phyloP scores from a whole-genome alignment of 768 basidiomycete species.

The Pleurotus djamor region DNA sequence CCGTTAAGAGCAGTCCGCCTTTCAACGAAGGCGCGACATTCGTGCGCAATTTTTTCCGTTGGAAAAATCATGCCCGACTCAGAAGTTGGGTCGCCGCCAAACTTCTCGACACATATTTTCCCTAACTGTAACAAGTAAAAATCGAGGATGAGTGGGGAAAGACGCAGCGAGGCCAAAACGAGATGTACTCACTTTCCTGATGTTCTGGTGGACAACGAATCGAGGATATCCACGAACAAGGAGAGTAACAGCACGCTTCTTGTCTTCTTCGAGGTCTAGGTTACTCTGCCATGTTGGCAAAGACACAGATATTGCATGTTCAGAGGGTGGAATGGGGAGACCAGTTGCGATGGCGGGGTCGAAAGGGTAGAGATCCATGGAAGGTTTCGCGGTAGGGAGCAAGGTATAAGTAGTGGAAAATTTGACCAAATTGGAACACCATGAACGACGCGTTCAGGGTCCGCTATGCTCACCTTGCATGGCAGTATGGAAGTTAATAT shows the following conservation, averaged over 20 bases:
- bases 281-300: constrained; percentile 92
- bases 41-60: constrained; percentile 66
- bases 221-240: constrained; percentile 94
- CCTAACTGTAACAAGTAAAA: constrained; percentile 58
- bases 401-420: too few relatives aligned
- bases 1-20: constrained; percentile 41
- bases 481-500: too few relatives aligned
- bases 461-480: too few relatives aligned
- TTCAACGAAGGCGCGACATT: constrained; percentile 74
- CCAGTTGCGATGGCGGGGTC: constrained; percentile 11
- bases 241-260: constrained; percentile 68
- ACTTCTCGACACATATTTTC: constrained; percentile 71
- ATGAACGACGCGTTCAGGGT: too few relatives aligned
- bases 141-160: neutral
- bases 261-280: constrained; percentile 89
- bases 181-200: constrained; percentile 67
- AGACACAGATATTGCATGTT: constrained; percentile 94
- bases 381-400: too few relatives aligned
- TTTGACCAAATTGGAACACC: too few relatives aligned
- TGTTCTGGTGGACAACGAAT: constrained; percentile 88
- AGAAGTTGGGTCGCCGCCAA: constrained; percentile 58
- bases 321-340: constrained; percentile 61
- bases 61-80: constrained; percentile 82
- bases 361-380: neutral
- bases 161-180: neutral